Evolutionary conservation across 176 grass and related monocot species (phyloP), one percentile per base, ranked within the genome.

Genomic region (Chloris gayana): DNA sequence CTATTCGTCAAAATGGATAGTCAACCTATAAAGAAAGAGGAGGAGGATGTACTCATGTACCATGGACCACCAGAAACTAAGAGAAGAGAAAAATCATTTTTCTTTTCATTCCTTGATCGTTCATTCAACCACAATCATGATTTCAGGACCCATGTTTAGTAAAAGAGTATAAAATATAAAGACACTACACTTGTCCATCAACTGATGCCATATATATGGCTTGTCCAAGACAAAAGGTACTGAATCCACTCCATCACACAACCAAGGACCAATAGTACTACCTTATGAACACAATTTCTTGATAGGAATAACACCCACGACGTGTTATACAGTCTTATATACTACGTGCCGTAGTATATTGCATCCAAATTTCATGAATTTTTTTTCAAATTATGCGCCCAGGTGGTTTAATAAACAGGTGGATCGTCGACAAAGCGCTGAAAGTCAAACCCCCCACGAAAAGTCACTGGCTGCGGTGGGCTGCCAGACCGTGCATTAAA

Each of bases 401-500:
- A 15, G 35, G 9, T 5, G 35, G 17, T 62, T 47, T 8, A 53
- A 57, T 9, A 34, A 67, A 67, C 19, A 32, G 13, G 30, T 54
- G 41, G 41, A 69, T 82, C 13, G 72, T 72, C 45, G 45, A 77
- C 26, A 77, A 54, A n/a, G 34, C 38, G 25, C 0, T 7, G n/a
- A 84, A 74, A 84, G 86, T 84, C 86, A 88, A 84, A 84, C 26
- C n/a, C 26, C 18, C 24, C 13, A 21, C 39, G 7, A 15, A 69
- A 75, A 70, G 81, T 80, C 70, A 70, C 26, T 6, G 2, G 51
- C 72, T 37, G 66, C 13, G 58, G 66, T 34, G 82, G 49, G 45
- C 45, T 69, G 61, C 75, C 34, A 64, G 15, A 59, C 41, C 44
- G 51, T 64, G 59, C 42, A 30, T 70, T 88, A 70, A 80, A 85